Base-by-base conservation (phyloP, 148 eudicot genomes). In the Cornus kousa region DNA sequence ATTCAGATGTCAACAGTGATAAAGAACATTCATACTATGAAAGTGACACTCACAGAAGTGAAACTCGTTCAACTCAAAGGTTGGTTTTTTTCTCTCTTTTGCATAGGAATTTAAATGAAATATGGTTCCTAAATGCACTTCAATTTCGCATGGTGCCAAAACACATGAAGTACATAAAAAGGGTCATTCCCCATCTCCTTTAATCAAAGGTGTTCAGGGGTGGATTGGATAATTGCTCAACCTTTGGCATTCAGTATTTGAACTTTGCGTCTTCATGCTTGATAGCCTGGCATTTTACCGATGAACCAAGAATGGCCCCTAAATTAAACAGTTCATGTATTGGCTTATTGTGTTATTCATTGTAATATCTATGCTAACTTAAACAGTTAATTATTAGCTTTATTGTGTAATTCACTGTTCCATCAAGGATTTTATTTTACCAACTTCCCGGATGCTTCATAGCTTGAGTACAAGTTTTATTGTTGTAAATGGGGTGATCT, bases 31-130 rank as follows among this genome's bases (percentile, higher is more conserved):
- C 89, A 46, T 86, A 69, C 75, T 87, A 83, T 19, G 87, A 74
- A 23, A 82, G 65, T 43, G 81, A 89, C 76, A 67, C 84, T 37
- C 83, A 88, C 78, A 85, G 86, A 78, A 81, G 72, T 71, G 82
- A 80, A 71, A 79, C 72, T 68, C 85, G 68, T 57, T 80, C 87
- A 74, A 79, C 91, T 75, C 87, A 83, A 68, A 89, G 98, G 98
- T 94, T 68, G 50, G 86, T 84, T 81, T 67, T 24, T 28, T 28
- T 57, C 62, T 14, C 33, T 48, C 32, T 77, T 72, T 22, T 74
- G 24, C 31, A 19, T 22, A 22, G 33, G 20, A 57, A 20, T 24
- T 37, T 71, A 33, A 31, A 65, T 71, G 12, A 24, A 32, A 77
- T 64, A 40, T 77, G 10, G 28, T n/a, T 62, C 66, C 23, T 62